Conservation (phyloP, 1,284 basidiomycete genomes). For the Naganishia liquefaciens region DNA sequence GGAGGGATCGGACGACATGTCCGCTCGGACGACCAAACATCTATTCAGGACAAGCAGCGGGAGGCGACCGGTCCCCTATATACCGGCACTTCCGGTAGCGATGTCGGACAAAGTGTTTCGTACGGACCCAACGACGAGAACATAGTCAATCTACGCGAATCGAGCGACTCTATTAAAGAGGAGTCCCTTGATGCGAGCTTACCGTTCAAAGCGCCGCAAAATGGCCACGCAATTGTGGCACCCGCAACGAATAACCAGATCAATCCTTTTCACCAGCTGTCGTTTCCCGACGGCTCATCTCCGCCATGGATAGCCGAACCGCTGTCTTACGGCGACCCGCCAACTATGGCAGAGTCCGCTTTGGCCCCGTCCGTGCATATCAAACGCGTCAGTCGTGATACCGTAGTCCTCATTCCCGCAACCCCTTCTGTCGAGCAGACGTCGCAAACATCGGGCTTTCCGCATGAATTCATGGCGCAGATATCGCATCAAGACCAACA, state of each 20-base stretch:
- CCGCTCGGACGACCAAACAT: not conserved
- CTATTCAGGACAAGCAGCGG: not conserved
- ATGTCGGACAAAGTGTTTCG: not conserved
- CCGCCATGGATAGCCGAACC: constrained; percentile 38
- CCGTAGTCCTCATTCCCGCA: constrained; percentile 39
- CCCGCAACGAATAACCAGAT: constrained; percentile 23
- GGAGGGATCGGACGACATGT: constrained; percentile 8
- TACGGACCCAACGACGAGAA: not conserved
- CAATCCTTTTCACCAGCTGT: constrained; percentile 46
- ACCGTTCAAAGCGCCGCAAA: not conserved
- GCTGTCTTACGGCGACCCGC: not conserved
- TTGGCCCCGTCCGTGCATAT: constrained; percentile 41
- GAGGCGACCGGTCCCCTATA: not conserved
- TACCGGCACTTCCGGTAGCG: not conserved
- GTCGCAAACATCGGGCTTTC: constrained; percentile 20
- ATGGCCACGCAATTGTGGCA: not conserved
- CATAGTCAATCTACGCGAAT: not conserved
- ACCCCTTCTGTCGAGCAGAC: constrained; percentile 6
- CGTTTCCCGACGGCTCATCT: constrained; percentile 39
- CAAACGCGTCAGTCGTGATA: constrained; percentile 44
- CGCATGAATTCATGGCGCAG: constrained; percentile 35
- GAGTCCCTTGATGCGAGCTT: not conserved
- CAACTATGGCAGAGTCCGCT: not conserved
- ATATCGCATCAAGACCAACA: constrained; percentile 44
- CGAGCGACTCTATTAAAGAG: not conserved